Evolutionary conservation across 73 alveolate genomes (phyloP), one percentile per base, ranked within the genome.

Genomic region (Paramecium caudatum): DNA sequence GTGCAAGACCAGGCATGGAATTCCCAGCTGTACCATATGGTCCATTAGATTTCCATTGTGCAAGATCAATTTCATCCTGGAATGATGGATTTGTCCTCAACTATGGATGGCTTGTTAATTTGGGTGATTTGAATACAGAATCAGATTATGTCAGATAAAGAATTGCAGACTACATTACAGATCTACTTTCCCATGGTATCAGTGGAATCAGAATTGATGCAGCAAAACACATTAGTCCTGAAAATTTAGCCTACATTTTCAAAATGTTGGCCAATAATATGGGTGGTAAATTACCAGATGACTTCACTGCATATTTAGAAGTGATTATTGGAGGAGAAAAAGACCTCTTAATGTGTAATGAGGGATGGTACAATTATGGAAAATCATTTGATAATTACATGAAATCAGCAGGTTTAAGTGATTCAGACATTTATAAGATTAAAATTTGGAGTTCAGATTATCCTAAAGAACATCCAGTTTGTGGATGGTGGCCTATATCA

Each of bases 21-120:
- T 96, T 70, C 91, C 98, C 99, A 46, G 32, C 94, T 5, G 99
- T 95, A 3, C 95, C 98, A 43, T 97, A 96, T 92, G 96, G 96
- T 46, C 95, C 99, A 16, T 49, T 94, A 46, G 98, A 96, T 82
- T 97, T 97, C 95, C 99, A 97, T 91, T 97, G 99, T 91, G 97
- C 91, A 41, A 90, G 97, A 94, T 92, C 97, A 6, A 82, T 96
- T 25, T 69, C 78, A 86, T 70, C 96, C 0, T 95, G 98, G 98
- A 94, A 95, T 61, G 97, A 96, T 90, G 97, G 97, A 23, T 91
- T 92, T 94, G 23, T 82, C 34, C 91, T 97, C 32, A 91, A 93
- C 78, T 90, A 97, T 82, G 98, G 98, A 41, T 91, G 98, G 98
- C 91, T 95, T 45, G 90, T 91, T 23, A 96, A 95, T 13, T 93